phyloP scores from a whole-genome alignment of 164 flowering plant species.

The Saururus chinensis region DNA sequence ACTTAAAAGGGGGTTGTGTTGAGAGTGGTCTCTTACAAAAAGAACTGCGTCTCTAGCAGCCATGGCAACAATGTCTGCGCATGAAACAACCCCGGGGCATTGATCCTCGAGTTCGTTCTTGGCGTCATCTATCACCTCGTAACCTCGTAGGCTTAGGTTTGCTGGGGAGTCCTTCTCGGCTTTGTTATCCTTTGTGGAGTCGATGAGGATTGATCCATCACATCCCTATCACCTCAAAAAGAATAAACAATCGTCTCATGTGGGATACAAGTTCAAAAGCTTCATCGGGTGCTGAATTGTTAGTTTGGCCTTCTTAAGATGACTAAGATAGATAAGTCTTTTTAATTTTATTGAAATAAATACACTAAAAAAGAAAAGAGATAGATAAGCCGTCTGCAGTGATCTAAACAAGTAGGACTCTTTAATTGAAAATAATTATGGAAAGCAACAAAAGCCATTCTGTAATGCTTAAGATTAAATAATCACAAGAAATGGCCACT shows the following conservation, averaged over 20 bases:
- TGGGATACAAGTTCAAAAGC: no score
- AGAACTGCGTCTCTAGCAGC: conserved; percentile 84
- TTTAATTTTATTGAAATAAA: no score
- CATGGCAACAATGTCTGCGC: conserved; percentile 86
- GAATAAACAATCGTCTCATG: not conserved
- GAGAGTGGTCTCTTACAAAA: conserved; percentile 49
- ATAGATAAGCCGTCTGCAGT: no score
- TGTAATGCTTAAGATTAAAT: no score
- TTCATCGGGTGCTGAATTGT: no score
- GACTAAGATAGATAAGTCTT: no score
- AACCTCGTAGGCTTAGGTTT: conserved; percentile 72
- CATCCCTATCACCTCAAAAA: conserved; percentile 51
- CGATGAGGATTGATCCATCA: conserved; percentile 71
- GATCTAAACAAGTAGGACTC: no score
- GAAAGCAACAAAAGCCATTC: no score
- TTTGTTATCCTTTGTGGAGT: conserved; percentile 62
- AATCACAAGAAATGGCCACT: no score
- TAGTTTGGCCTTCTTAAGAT: no score
- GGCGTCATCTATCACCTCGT: conserved; percentile 56
- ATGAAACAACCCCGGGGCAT: conserved; percentile 81
- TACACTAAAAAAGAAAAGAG: no score
- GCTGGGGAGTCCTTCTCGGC: conserved; percentile 89
- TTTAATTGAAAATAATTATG: no score
- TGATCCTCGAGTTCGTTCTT: conserved; percentile 49
- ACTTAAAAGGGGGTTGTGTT: not conserved